These are phyloP conservation scores for Blastocystis sp. DNA, from an alignment of 352 stramenopile genomes.

Conservation along the genomic window DNA sequence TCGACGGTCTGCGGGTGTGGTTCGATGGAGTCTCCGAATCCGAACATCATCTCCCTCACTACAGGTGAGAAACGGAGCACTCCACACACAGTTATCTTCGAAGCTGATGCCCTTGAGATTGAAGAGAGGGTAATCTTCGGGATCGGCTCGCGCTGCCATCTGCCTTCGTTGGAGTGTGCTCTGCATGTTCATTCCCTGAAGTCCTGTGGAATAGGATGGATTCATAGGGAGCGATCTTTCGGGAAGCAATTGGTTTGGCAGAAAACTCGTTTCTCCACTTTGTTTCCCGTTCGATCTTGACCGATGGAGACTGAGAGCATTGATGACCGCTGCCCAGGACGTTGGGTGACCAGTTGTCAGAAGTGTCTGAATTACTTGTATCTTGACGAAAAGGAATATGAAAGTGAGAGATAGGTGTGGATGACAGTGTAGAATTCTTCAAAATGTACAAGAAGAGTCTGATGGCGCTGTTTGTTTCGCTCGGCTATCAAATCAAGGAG, in stretches of 20 bases:
- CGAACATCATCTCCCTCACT: slow-evolving; percentile 57
- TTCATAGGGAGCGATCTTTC: background rate
- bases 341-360: slow-evolving; percentile 41
- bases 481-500: background rate
- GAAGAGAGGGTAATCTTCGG: slow-evolving; percentile 3
- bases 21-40: slow-evolving; percentile 50
- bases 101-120: slow-evolving; percentile 22
- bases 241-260: background rate
- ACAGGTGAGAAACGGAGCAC: background rate
- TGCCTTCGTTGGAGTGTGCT: background rate
- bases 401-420: background rate
- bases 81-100: slow-evolving; percentile 1
- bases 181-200: background rate
- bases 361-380: slow-evolving; percentile 31
- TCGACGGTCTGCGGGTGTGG: background rate
- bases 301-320: background rate
- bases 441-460: slow-evolving; percentile 38
- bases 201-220: background rate
- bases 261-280: background rate
- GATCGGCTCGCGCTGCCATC: background rate
- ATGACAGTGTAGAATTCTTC: slow-evolving; percentile 8
- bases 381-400: slow-evolving; percentile 44
- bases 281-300: slow-evolving; percentile 34
- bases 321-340: slow-evolving; percentile 30
- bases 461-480: background rate